Evolutionary conservation across 2,329 filamentous ascomycete genomes (phyloP).

Genomic region (Colletotrichum cereale): DNA sequence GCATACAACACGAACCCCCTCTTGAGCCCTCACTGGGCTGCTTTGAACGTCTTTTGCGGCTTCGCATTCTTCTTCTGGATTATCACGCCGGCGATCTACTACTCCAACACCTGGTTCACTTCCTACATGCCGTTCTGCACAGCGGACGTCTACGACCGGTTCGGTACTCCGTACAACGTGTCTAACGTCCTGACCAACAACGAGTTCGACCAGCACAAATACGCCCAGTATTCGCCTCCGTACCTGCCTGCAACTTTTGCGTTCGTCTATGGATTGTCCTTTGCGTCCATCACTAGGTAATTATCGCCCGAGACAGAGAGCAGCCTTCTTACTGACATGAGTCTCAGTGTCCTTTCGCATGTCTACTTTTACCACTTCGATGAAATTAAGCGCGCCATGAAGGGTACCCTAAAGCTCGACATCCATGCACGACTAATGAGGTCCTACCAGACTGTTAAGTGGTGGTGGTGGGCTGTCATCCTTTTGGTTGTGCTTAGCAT

Average conservation of each 20-base stretch:
- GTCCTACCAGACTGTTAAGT: slow-evolving; percentile 67
- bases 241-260: slow-evolving; percentile 64
- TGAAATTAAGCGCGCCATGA: slow-evolving; percentile 52
- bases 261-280: slow-evolving; percentile 68
- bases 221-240: slow-evolving; percentile 63
- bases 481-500: slow-evolving; percentile 56
- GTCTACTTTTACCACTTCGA: slow-evolving; percentile 55
- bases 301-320: background rate
- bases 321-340: slow-evolving; percentile 49
- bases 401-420: slow-evolving; percentile 33
- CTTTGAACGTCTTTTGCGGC: slow-evolving; percentile 72
- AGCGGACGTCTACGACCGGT: slow-evolving; percentile 65
- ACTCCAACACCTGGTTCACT: slow-evolving; percentile 68
- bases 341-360: slow-evolving; percentile 55
- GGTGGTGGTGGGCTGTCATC: slow-evolving; percentile 68
- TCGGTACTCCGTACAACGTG: slow-evolving; percentile 61
- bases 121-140: slow-evolving; percentile 67
- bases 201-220: slow-evolving; percentile 59
- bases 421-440: slow-evolving; percentile 67
- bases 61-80: slow-evolving; percentile 64
- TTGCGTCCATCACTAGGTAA: slow-evolving; percentile 72
- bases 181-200: slow-evolving; percentile 56
- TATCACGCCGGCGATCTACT: slow-evolving; percentile 69
- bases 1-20: slow-evolving; percentile 51
- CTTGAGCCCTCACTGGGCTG: slow-evolving; percentile 67